Evolutionary conservation across 495 filamentous ascomycete genomes (phyloP).

Genomic region (Lichenothelia convexa): DNA sequence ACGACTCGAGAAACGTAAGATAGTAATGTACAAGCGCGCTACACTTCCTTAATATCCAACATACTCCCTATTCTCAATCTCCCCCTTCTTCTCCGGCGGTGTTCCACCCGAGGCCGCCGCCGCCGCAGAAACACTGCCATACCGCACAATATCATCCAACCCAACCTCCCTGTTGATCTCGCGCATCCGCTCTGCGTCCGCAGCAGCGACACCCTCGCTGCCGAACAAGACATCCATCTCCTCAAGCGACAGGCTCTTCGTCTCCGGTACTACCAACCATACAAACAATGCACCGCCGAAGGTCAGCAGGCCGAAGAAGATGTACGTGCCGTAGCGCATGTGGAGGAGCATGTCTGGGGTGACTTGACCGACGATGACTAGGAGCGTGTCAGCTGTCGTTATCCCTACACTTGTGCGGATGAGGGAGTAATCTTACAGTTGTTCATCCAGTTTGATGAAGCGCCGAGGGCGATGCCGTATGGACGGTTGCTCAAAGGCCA

Average conservation of each 20-base stretch:
- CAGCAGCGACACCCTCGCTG: constrained; percentile 45
- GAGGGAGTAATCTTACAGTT: constrained; percentile 1
- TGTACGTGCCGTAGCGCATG: constrained; percentile 61
- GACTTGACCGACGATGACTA: constrained; percentile 48
- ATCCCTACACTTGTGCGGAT: constrained; percentile 18
- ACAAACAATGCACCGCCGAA: constrained; percentile 42
- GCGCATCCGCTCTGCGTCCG: constrained; percentile 53
- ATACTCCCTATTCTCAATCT: neutral
- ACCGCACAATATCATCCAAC: constrained; percentile 22
- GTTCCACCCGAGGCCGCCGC: neutral
- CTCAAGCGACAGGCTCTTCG: constrained; percentile 28
- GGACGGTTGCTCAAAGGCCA: constrained; percentile 59
- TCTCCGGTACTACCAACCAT: constrained; percentile 29
- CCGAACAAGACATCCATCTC: constrained; percentile 63
- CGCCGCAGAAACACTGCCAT: constrained; percentile 1
- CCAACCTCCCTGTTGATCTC: constrained; percentile 59
- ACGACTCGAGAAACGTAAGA: no score
- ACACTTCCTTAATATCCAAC: neutral
- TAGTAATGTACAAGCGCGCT: no score
- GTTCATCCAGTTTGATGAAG: constrained; percentile 28
- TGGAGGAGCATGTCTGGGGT: constrained; percentile 55
- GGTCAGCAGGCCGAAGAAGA: constrained; percentile 58
- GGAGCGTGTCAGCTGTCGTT: constrained; percentile 32
- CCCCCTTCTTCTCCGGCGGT: neutral
- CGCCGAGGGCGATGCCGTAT: constrained; percentile 55